These are phyloP conservation scores for Microbotryum violaceum DNA, from an alignment of 1,284 basidiomycete genomes.

Conservation along the genomic window DNA sequence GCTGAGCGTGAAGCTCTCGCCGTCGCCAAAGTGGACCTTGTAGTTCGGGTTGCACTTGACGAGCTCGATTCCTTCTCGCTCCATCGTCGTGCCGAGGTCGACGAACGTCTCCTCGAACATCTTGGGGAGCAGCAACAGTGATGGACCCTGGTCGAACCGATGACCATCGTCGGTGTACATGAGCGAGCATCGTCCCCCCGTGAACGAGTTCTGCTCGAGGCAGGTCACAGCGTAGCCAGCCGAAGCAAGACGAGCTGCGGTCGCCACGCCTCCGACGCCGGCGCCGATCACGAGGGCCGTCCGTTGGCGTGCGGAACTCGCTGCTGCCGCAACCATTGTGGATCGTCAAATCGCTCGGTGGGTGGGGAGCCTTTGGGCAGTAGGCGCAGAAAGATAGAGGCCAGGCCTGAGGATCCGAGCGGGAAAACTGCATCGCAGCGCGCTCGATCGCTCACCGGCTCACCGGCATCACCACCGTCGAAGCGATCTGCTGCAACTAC, in stretches of 20 bases:
- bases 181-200: slow-evolving; percentile 49
- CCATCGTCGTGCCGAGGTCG: slow-evolving; percentile 45
- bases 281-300: slow-evolving; percentile 40
- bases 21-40: slow-evolving; percentile 46
- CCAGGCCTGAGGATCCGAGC: too few species aligned
- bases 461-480: too few species aligned
- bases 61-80: slow-evolving; percentile 44
- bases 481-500: too few species aligned
- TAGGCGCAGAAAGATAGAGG: too few species aligned
- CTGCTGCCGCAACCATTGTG: too few species aligned
- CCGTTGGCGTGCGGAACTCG: background rate
- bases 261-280: slow-evolving; percentile 46
- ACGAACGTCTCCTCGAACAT: slow-evolving; percentile 47
- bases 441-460: too few species aligned
- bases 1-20: slow-evolving; percentile 44
- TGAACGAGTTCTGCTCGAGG: slow-evolving; percentile 42
- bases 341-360: too few species aligned
- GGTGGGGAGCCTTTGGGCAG: too few species aligned
- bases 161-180: slow-evolving; percentile 46
- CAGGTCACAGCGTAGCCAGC: slow-evolving; percentile 43
- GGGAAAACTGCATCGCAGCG: too few species aligned
- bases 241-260: slow-evolving; percentile 45
- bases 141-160: slow-evolving; percentile 45
- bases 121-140: slow-evolving; percentile 47
- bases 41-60: slow-evolving; percentile 46